These are phyloP conservation scores for Starmerella powellii DNA, from an alignment of 805 yeast genomes.

Conservation along the genomic window DNA sequence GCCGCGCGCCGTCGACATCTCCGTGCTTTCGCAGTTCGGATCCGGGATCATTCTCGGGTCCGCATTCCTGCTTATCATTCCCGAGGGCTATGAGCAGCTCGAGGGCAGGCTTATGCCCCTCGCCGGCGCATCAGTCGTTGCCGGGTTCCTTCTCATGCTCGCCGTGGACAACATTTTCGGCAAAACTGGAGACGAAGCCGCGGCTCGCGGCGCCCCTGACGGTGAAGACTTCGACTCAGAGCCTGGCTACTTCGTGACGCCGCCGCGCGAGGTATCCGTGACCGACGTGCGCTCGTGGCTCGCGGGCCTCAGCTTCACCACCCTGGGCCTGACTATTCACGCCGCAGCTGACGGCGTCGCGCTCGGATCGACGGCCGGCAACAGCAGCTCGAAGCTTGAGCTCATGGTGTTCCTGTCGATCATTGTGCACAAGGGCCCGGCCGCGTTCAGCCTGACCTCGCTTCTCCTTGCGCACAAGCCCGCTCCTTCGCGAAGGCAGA, in stretches of 20 bases:
- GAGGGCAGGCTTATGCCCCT: conserved; percentile 20
- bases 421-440: conserved; percentile 61
- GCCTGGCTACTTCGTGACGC: background rate
- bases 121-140: conserved; percentile 30
- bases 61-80: conserved; percentile 46
- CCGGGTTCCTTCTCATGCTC: conserved; percentile 46
- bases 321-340: conserved; percentile 54
- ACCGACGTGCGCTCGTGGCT: conserved; percentile 13
- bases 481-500: conserved; percentile 12
- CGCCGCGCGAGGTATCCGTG: background rate
- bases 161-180: conserved; percentile 35
- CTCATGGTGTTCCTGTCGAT: conserved; percentile 46
- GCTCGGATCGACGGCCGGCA: conserved; percentile 45
- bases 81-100: conserved; percentile 47
- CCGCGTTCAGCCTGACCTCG: conserved; percentile 54
- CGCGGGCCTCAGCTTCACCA: conserved; percentile 33
- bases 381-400: conserved; percentile 30
- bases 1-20: conserved; percentile 5
- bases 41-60: conserved; percentile 53
- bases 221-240: no score
- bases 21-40: conserved; percentile 38
- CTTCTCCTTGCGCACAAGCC: conserved; percentile 34
- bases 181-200: background rate
- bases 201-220: no score
- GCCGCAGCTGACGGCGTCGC: conserved; percentile 64